Conservation (phyloP, 2,329 filamentous ascomycete species). For the Aspergillus uvarum region DNA sequence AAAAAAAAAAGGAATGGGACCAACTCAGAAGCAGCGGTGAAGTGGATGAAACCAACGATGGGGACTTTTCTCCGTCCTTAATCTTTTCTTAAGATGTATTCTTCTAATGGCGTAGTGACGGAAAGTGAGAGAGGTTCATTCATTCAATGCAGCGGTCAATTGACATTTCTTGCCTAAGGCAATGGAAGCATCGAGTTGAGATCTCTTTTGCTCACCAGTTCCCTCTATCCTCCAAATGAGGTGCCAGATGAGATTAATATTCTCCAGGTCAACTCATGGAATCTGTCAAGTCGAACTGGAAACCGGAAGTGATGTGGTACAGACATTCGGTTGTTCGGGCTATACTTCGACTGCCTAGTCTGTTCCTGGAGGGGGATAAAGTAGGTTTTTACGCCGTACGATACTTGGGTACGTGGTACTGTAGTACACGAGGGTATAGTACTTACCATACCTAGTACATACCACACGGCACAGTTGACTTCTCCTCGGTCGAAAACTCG, state of each 20-base stretch:
- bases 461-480: too few species aligned
- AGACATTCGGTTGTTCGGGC: slow-evolving; percentile 8
- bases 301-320: slow-evolving; percentile 15
- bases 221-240: neutral
- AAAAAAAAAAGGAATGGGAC: neutral
- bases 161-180: neutral
- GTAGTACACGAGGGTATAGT: too few species aligned
- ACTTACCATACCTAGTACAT: too few species aligned
- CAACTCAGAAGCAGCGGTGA: slow-evolving; percentile 16
- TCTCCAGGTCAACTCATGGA: neutral
- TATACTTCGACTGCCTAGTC: neutral
- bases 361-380: neutral
- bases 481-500: too few species aligned
- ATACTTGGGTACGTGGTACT: too few species aligned
- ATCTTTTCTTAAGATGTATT: neutral
- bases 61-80: neutral
- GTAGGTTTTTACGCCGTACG: too few species aligned
- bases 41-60: slow-evolving; percentile 5
- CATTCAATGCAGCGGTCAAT: slow-evolving; percentile 18
- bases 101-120: neutral
- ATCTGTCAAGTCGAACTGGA: neutral
- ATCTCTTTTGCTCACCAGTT: too few species aligned
- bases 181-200: neutral
- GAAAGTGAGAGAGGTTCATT: too few species aligned
- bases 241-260: neutral